Percentiles rank a stretch among this genome's conserved stretches.
These are phyloP conservation scores for Comarum palustre DNA, from an alignment of 306 rosid species.

Conservation along the genomic window DNA sequence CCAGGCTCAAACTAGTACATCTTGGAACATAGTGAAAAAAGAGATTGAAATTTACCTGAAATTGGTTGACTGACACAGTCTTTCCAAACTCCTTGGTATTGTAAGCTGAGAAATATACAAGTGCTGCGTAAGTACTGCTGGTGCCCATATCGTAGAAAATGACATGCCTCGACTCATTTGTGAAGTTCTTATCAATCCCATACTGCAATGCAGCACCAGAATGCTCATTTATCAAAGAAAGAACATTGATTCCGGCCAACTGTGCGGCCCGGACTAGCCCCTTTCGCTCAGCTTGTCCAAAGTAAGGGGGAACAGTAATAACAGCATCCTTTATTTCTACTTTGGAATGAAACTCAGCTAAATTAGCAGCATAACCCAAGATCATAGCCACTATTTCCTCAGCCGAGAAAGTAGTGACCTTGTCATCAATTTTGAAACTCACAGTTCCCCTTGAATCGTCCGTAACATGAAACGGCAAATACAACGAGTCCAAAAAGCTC, in stretches of 20 bases:
- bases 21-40: neutral
- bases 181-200: conserved; percentile 92
- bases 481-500: conserved; percentile 53
- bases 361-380: conserved; percentile 55
- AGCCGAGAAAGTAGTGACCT: conserved; percentile 43
- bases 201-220: conserved; percentile 97
- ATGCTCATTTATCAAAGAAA: conserved; percentile 81
- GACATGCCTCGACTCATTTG: conserved; percentile 77
- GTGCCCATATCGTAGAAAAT: conserved; percentile 96
- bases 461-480: conserved; percentile 62
- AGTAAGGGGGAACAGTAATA: conserved; percentile 84
- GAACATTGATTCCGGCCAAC: conserved; percentile 76
- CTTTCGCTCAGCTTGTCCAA: conserved; percentile 86
- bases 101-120: conserved; percentile 78
- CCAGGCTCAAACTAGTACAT: neutral
- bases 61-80: conserved; percentile 74
- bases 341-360: conserved; percentile 90
- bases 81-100: conserved; percentile 77
- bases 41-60: conserved; percentile 54
- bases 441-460: conserved; percentile 65
- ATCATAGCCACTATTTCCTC: conserved; percentile 88
- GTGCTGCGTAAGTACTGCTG: conserved; percentile 82
- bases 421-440: conserved; percentile 51
- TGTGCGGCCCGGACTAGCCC: conserved; percentile 80
- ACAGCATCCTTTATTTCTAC: conserved; percentile 74